Evolutionary conservation across 805 yeast species (phyloP).

Genomic region (Metschnikowia santaceciliae): DNA sequence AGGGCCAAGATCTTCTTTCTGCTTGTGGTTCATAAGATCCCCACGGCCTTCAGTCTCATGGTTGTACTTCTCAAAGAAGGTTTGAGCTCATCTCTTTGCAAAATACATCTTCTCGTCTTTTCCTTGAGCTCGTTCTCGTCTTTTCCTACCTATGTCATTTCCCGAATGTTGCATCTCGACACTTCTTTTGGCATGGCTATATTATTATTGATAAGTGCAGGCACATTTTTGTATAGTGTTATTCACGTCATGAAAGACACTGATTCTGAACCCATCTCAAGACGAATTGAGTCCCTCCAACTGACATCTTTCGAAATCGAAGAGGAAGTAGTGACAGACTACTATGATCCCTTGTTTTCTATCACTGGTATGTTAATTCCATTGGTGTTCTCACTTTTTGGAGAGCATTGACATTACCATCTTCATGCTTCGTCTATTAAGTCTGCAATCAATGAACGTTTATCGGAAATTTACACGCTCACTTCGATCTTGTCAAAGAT

Average conservation of each 20-base stretch:
- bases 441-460: neutral
- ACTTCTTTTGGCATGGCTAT: conserved; percentile 45
- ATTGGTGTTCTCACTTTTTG: conserved; percentile 12
- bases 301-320: conserved; percentile 6
- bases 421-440: neutral
- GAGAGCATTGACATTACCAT: conserved; percentile 2
- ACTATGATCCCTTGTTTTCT: conserved; percentile 4
- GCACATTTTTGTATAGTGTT: conserved; percentile 70
- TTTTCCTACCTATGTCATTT: conserved; percentile 42
- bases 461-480: neutral
- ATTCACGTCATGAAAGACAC: conserved; percentile 53
- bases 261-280: neutral
- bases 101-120: conserved; percentile 50
- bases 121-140: conserved; percentile 61
- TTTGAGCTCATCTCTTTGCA: conserved; percentile 26
- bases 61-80: conserved; percentile 47
- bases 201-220: conserved; percentile 63
- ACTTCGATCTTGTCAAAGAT: neutral
- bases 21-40: conserved; percentile 67
- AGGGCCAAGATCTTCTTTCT: conserved; percentile 51
- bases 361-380: conserved; percentile 14
- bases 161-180: conserved; percentile 26
- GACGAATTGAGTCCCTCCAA: conserved; percentile 10
- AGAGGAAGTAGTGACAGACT: neutral
- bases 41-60: conserved; percentile 66